Evolutionary conservation across 2,329 filamentous ascomycete genomes (phyloP), one percentile per base, ranked within the genome.

Genomic region (Colletotrichum cereale): DNA sequence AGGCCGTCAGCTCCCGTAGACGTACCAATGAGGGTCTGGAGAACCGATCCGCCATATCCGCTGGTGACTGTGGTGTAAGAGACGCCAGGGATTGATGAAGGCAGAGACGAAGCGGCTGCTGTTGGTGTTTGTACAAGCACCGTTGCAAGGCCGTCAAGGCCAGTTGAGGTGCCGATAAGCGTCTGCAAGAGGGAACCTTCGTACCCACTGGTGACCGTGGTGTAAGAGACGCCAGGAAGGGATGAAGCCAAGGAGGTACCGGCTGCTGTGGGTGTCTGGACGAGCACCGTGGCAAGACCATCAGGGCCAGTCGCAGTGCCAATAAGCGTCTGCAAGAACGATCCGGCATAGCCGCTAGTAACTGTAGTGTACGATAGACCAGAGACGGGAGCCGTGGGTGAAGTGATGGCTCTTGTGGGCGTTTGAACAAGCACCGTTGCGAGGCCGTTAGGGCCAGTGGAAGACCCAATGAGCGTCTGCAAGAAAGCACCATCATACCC

Each of bases 121-220:
- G 61, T 65, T 7, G 66, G 66, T 2, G 47, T 29, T 29, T 69
- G 66, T 8, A 69, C 36, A 1, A 69, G 26, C 3, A 65, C 66
- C 3, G 66, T 69, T n/a, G 62, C 66, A 7, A 69, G 66, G 8
- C 66, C 61, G 29, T 66, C 66, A 4, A n/a, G 34, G 18, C 63
- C 63, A 31, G 55, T 60, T 3, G 44, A 5, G 5, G 63, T 60
- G 8, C 53, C 63, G 3, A 52, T 60, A 3, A 60, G 63, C 2
- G 55, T 60, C 53, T 38, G 53, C 16, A 29, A 26, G 8, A 66
- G 3, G 6, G 47, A 36, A 11, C 67, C 67, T 7, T 3, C 36
- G 18, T 52, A 66, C 12, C 53, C 53, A 3, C 52, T 65, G 4
- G 62, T 65, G 29, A 65, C 18, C 8, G 61, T 63, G 8, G 61